A percentile compares a stretch with the other conserved stretches of the same genome.
phyloP scores from a whole-genome alignment of 345 rosid genomes.

The Arabidopsis arenosa region DNA sequence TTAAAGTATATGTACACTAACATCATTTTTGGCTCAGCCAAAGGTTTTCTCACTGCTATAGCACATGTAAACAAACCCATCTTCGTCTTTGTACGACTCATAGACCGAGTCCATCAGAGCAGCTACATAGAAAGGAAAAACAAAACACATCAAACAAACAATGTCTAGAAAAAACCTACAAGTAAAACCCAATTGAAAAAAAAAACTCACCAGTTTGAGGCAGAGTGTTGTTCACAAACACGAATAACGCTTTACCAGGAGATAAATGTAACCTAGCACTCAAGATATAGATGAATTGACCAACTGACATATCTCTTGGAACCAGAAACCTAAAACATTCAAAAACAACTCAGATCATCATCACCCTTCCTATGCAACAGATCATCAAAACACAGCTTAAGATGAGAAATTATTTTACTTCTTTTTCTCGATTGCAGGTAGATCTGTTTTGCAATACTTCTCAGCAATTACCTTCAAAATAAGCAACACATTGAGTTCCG shows the following conservation, averaged over 20 bases:
- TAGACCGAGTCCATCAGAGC: constrained; percentile 68
- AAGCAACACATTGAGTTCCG: neutral
- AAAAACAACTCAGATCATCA: constrained; percentile 10
- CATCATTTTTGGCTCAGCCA: constrained; percentile 23
- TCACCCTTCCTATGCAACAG: neutral
- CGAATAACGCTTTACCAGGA: constrained; percentile 79
- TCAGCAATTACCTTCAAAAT: constrained; percentile 73
- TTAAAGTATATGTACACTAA: constrained; percentile 9
- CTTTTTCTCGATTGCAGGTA: constrained; percentile 67
- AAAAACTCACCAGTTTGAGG: constrained; percentile 75
- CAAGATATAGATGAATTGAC: constrained; percentile 80
- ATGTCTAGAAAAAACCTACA: neutral
- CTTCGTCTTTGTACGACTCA: constrained; percentile 79
- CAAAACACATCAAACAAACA: constrained; percentile 11
- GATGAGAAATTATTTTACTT: constrained; percentile 52
- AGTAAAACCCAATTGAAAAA: neutral
- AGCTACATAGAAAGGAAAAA: constrained; percentile 50
- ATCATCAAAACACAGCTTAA: neutral
- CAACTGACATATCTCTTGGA: constrained; percentile 89
- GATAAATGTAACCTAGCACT: constrained; percentile 66
- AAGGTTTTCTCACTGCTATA: constrained; percentile 46
- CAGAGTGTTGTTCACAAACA: constrained; percentile 77
- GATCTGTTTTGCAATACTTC: constrained; percentile 71
- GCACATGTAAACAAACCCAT: constrained; percentile 77
- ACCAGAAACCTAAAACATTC: constrained; percentile 64